These are phyloP conservation scores for Hemileia vastatrix DNA, from an alignment of 1,284 basidiomycete genomes.

Conservation along the genomic window DNA sequence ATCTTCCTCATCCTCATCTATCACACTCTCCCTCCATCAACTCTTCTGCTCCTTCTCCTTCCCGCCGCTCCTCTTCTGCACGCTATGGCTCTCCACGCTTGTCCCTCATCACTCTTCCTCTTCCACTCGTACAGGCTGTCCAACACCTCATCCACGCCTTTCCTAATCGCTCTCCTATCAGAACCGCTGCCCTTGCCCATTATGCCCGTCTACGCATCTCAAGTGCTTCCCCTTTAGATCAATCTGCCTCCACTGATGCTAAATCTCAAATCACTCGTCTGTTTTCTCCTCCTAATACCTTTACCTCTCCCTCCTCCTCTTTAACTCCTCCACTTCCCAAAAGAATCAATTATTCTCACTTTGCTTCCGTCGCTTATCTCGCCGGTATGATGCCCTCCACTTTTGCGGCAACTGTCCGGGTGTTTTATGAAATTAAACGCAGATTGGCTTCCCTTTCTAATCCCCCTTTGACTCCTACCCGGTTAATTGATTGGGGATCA, in stretches of 20 bases:
- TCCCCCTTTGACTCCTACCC: slow-evolving; percentile 2
- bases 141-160: slow-evolving; percentile 10
- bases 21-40: too few relatives aligned
- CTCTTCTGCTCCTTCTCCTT: too few relatives aligned
- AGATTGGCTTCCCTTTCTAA: too few relatives aligned
- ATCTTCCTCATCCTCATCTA: too few relatives aligned
- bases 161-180: slow-evolving; percentile 11
- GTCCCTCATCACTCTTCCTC: slow-evolving; percentile 7
- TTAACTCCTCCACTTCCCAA: not conserved
- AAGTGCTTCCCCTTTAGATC: too few relatives aligned
- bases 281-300: not conserved
- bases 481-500: slow-evolving; percentile 13
- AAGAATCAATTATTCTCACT: slow-evolving; percentile 13
- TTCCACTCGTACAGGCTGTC: slow-evolving; percentile 2
- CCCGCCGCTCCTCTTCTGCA: too few relatives aligned
- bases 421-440: slow-evolving; percentile 3
- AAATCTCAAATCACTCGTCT: slow-evolving; percentile 8
- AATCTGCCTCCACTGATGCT: too few relatives aligned
- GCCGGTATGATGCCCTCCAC: slow-evolving; percentile 20
- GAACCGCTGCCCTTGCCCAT: slow-evolving; percentile 6
- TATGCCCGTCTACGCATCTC: slow-evolving; percentile 6
- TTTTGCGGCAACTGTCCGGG: slow-evolving; percentile 10
- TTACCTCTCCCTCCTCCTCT: not conserved
- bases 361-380: slow-evolving; percentile 12
- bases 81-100: slow-evolving; percentile 4